Evolutionary conservation across 352 stramenopile genomes (phyloP).

Genomic region (Globisporangium alternatum): DNA sequence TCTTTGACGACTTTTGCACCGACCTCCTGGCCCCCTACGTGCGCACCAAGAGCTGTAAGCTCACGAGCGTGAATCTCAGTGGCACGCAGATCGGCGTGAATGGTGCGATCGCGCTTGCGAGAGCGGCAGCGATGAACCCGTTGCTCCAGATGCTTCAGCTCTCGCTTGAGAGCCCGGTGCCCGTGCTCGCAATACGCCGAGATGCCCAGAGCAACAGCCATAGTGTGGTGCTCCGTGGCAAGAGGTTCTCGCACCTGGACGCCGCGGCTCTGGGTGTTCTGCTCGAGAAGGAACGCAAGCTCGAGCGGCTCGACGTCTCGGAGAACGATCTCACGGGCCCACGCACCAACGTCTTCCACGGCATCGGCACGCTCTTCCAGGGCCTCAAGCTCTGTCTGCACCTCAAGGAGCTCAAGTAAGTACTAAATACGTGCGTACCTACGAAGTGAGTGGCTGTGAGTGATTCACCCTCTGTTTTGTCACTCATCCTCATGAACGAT

Average conservation of each 20-base stretch:
- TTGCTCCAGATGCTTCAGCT: slow-evolving; percentile 50
- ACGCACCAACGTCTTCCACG: slow-evolving; percentile 55
- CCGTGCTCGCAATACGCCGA: slow-evolving; percentile 27
- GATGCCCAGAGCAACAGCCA: slow-evolving; percentile 30
- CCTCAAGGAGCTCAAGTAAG: slow-evolving; percentile 56
- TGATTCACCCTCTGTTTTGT: neutral
- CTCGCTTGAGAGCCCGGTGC: slow-evolving; percentile 31
- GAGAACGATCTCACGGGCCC: slow-evolving; percentile 48
- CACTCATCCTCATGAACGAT: neutral
- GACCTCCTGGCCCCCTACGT: slow-evolving; percentile 55
- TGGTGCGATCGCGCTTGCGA: slow-evolving; percentile 34
- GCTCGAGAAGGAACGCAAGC: slow-evolving; percentile 46
- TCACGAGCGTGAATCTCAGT: slow-evolving; percentile 43
- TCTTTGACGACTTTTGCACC: slow-evolving; percentile 56
- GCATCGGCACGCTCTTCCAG: slow-evolving; percentile 41
- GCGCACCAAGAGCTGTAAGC: slow-evolving; percentile 42
- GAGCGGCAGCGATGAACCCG: slow-evolving; percentile 28
- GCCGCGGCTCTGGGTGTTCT: slow-evolving; percentile 50
- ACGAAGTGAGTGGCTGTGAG: neutral
- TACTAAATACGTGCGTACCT: slow-evolving; percentile 20
- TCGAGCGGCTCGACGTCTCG: slow-evolving; percentile 50
- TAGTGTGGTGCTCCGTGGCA: slow-evolving; percentile 21
- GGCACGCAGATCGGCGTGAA: slow-evolving; percentile 52
- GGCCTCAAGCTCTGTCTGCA: slow-evolving; percentile 42
- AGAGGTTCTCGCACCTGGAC: slow-evolving; percentile 58